Percentiles rank a stretch among this genome's conserved stretches.
Evolutionary conservation across 2,329 filamentous ascomycete species (phyloP).

Genomic region (Hypoxylon rubiginosum): DNA sequence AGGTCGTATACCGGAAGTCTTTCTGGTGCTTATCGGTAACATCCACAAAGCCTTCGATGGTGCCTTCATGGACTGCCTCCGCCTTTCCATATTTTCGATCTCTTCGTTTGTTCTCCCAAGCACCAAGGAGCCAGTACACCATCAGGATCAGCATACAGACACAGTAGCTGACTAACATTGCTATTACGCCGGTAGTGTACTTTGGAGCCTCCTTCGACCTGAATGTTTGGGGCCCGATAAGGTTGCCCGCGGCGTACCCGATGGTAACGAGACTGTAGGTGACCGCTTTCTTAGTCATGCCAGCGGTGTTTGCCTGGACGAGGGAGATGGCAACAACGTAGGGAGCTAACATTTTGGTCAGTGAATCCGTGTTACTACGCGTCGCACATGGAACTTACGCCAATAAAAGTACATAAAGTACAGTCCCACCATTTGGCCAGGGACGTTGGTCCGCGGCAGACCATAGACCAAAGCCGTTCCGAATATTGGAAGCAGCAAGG

Average conservation of each 20-base stretch:
- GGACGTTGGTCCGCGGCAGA: constrained; percentile 49
- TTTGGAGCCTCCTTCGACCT: constrained; percentile 55
- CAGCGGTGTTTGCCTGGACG: constrained; percentile 48
- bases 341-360: constrained; percentile 38
- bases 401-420: constrained; percentile 59
- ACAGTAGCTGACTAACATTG: constrained; percentile 55
- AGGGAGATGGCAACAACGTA: constrained; percentile 48
- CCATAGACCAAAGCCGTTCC: constrained; percentile 44
- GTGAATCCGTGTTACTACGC: not conserved
- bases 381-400: constrained; percentile 38
- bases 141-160: constrained; percentile 51
- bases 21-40: constrained; percentile 44
- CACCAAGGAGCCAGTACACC: constrained; percentile 50
- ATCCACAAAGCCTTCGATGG: constrained; percentile 44
- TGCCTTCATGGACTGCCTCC: constrained; percentile 37
- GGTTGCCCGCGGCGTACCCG: constrained; percentile 57
- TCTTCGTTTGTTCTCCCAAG: constrained; percentile 44
- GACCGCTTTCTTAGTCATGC: constrained; percentile 57
- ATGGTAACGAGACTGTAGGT: constrained; percentile 56
- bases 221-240: constrained; percentile 60
- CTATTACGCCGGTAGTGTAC: constrained; percentile 54
- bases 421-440: constrained; percentile 56
- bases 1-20: constrained; percentile 49
- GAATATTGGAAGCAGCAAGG: constrained; percentile 42
- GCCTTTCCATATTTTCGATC: constrained; percentile 47